Conservation (phyloP, 257 asterid species). For the Solanum sparsipilum region DNA sequence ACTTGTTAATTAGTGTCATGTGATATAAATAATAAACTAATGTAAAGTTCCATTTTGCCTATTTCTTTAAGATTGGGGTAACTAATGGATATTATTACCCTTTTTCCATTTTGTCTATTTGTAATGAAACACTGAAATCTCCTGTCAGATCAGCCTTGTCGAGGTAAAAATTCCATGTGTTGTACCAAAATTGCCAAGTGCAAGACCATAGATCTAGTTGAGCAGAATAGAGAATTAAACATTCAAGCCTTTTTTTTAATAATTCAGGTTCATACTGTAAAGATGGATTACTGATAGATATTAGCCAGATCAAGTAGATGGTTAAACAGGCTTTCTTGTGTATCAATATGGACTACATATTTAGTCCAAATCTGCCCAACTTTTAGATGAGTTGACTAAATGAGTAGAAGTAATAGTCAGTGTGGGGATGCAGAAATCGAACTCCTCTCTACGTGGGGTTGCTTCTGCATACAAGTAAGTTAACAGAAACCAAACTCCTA, state of each 20-base stretch:
- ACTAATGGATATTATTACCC: background rate
- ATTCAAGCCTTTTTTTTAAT: background rate
- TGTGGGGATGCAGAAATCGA: background rate
- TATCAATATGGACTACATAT: background rate
- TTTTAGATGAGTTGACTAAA: background rate
- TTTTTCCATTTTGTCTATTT: background rate
- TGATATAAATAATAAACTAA: background rate
- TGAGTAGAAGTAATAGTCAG: background rate
- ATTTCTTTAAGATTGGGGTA: background rate
- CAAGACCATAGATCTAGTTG: background rate
- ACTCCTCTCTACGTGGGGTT: background rate
- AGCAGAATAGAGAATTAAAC: background rate
- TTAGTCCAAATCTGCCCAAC: background rate
- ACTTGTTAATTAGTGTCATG: background rate
- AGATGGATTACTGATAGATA: conserved; percentile 1
- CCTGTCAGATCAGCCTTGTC: background rate
- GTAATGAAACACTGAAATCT: background rate
- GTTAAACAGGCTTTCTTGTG: background rate
- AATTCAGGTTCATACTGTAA: no score
- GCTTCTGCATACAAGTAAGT: background rate
- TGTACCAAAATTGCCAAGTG: background rate
- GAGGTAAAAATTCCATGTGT: background rate
- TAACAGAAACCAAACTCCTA: background rate
- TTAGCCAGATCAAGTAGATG: conserved; percentile 20
- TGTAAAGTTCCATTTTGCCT: background rate